Conservation (phyloP, 1,139 yeast species). For the Candida glucosophila region DNA sequence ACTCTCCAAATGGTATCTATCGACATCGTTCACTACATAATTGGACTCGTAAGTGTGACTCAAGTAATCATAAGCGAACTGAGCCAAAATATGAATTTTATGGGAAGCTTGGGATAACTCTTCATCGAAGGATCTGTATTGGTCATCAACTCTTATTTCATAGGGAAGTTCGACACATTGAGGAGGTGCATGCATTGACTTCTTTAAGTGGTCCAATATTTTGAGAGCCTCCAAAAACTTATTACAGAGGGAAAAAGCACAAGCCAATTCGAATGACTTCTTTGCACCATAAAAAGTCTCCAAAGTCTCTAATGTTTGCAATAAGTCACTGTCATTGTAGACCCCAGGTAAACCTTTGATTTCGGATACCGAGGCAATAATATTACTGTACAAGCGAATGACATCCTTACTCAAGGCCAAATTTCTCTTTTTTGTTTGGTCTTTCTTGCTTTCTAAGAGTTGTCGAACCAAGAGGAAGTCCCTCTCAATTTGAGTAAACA, state of each 20-base stretch:
- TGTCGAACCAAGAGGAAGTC: conserved; percentile 46
- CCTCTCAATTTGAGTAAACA: conserved; percentile 63
- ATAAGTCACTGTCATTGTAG: conserved; percentile 68
- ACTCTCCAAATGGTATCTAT: conserved; percentile 33
- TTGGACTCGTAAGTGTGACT: conserved; percentile 5
- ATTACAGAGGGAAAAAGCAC: conserved; percentile 37
- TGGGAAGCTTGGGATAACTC: conserved; percentile 30
- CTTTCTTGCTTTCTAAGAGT: conserved; percentile 9
- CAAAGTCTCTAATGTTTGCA: conserved; percentile 43
- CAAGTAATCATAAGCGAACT: conserved; percentile 24
- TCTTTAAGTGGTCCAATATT: conserved; percentile 34
- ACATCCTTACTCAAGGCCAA: conserved; percentile 35
- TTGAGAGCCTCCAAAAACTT: conserved; percentile 49
- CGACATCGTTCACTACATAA: conserved; percentile 41
- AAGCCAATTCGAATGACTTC: conserved; percentile 39
- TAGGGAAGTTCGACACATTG: conserved; percentile 14
- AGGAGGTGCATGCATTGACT: conserved; percentile 10
- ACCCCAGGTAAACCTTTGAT: conserved; percentile 85
- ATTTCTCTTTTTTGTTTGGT: conserved; percentile 10
- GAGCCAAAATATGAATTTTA: conserved; percentile 51
- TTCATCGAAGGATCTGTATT: conserved; percentile 26
- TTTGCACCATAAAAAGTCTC: conserved; percentile 35
- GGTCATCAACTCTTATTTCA: conserved; percentile 28
- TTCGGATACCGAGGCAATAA: conserved; percentile 42
- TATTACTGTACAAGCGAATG: conserved; percentile 41